Evolutionary conservation across 2,329 filamentous ascomycete species (phyloP), one percentile per base, ranked within the genome.

Genomic region (Spiromastix sp.): DNA sequence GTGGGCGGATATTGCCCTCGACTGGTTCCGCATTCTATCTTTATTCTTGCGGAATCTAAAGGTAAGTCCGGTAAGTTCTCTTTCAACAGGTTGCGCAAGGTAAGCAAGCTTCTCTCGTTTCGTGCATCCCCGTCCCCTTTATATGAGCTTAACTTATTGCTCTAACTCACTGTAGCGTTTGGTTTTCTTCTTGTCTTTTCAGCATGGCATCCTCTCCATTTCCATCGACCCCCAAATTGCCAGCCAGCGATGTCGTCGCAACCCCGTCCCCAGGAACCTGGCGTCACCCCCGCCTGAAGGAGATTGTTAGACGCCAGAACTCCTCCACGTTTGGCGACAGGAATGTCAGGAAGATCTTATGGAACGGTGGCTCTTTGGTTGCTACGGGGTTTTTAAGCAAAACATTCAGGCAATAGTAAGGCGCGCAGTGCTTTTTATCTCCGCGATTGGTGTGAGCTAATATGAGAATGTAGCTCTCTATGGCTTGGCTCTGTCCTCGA

Each of bases 231-330:
- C 61, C 60, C 21, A 57, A 50, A 42, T 48, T 54, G 22, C 47
- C 55, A 30, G 40, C 47, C 32, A 34, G 45, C 30, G 51, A 50
- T 34, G 24, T 41, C 15, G 31, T 39, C 9, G 29, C 46, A 32
- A 53, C 52, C 6, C 56, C 55, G 12, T 64, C 62, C 5, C 64
- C 84, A 5, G 87, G 89, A 37, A 85, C 79, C 54, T 98, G 91
- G 89, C 76, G 79, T 52, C 91, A 98, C 57, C 91, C 91, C 21
- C 78, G 81, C 43, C 71, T 95, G 45, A 73, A 85, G 50, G 89
- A 96, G 61, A 93, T 98, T 54, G 77, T 82, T 11, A 73, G 74
- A 43, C 78, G 91, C 34, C 83, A 86, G 54, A 79, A 84, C 56
- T 79, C 79, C 13, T 77, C 78, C 10, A 82, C 71, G 31, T 94